phyloP scores from a whole-genome alignment of 768 basidiomycete species.

The Asterophora parasitica region DNA sequence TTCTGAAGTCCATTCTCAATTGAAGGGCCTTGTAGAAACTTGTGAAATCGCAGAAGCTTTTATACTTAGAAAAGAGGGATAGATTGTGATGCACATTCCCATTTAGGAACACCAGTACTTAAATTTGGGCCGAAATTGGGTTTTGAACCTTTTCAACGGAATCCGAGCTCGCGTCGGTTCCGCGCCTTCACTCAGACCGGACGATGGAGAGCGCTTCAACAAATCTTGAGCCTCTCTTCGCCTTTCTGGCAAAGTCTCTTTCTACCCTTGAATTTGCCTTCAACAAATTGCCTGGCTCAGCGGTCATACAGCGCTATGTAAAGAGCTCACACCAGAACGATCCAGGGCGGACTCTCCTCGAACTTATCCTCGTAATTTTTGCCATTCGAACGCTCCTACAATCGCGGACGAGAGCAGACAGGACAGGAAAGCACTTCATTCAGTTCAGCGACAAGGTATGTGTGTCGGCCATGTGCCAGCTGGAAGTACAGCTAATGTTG shows the following conservation, averaged over 20 bases:
- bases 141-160: too few relatives aligned
- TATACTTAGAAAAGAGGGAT: too few relatives aligned
- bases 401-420: slow-evolving; percentile 82
- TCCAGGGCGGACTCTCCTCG: slow-evolving; percentile 86
- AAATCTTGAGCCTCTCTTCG: slow-evolving; percentile 48
- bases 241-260: slow-evolving; percentile 59
- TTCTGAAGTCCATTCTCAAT: too few relatives aligned
- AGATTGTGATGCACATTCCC: too few relatives aligned
- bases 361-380: slow-evolving; percentile 83
- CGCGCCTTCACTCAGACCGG: too few relatives aligned
- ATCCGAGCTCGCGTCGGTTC: too few relatives aligned
- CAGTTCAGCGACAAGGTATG: slow-evolving; percentile 84
- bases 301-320: slow-evolving; percentile 85
- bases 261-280: slow-evolving; percentile 61
- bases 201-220: slow-evolving; percentile 30
- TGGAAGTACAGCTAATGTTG: not conserved
- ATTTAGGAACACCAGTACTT: too few relatives aligned
- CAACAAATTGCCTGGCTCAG: slow-evolving; percentile 74
- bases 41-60: too few relatives aligned
- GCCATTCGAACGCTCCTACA: slow-evolving; percentile 89
- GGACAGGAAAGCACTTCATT: slow-evolving; percentile 83
- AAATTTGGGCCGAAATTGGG: too few relatives aligned
- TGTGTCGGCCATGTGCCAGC: not conserved
- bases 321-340: slow-evolving; percentile 95
- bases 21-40: too few relatives aligned